Evolutionary conservation across 768 basidiomycete genomes (phyloP), one percentile per base, ranked within the genome.

Genomic region (Asterophora parasitica): DNA sequence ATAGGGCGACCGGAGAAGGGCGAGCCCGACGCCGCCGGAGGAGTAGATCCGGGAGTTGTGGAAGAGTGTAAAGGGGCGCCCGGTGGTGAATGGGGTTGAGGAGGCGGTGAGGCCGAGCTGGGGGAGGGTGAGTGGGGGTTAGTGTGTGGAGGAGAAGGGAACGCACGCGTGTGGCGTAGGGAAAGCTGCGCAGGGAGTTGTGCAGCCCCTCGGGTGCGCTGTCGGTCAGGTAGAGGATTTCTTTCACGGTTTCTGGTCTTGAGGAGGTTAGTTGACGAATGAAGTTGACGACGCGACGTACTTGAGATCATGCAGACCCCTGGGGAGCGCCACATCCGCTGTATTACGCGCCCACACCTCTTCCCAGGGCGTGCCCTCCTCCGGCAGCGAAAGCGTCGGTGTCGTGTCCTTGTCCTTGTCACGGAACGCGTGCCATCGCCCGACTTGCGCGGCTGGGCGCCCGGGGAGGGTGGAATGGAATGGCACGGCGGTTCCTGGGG

Each of bases 11-110:
- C 23, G 23, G 6, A 23, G 61, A 20, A 83, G 52, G 0, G 78
- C 85, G 5, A 92, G 48, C 0, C 88, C 89, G 9, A 90, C 77
- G 3, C 87, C 86, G 6, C 89, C 89, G 6, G 75, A 69, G 0
- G 77, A 80, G 46, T 75, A 62, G 19, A 88, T 73, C 1, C 71
- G 59, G 31, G 71, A 66, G 42, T 84, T 76, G 49, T 74, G 64
- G 50, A 89, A 81, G 8, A 91, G 67, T 0, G 88, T 90, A 23
- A 83, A 77, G 0, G 83, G 81, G 15, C 83, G 68, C 11, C 88
- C 89, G 1, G 86, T 90, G 4, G 88, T 66, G 60, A 91, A 91
- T 0, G 88, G 87, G 2, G 89, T 91, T 2, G 87, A 83, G 0
- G 87, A 72, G 0, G 82, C 83, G 16, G 85, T 62, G 15, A 90